Conservation (phyloP, 306 rosid genomes). For the Quillaja saponaria region DNA sequence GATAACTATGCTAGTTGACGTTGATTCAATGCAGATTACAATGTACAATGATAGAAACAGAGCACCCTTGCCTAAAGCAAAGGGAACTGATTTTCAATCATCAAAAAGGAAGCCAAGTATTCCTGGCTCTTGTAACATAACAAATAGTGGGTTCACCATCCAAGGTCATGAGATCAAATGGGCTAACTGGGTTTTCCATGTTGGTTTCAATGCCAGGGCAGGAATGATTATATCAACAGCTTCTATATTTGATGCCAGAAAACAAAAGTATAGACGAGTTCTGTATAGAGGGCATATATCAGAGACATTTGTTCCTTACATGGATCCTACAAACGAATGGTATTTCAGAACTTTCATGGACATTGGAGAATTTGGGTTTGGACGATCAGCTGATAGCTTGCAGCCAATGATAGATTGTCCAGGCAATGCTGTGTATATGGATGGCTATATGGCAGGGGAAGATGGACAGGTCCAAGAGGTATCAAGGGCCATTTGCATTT, state of each 20-base stretch:
- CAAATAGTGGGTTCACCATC: constrained; percentile 45
- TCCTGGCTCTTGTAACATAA: constrained; percentile 30
- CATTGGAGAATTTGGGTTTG: constrained; percentile 82
- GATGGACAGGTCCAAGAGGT: constrained; percentile 65
- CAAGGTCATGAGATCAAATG: constrained; percentile 62
- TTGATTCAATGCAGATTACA: constrained; percentile 66
- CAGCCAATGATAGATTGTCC: constrained; percentile 78
- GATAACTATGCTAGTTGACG: constrained; percentile 55
- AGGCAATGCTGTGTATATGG: constrained; percentile 56
- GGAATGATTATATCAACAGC: constrained; percentile 78
- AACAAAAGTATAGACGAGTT: constrained; percentile 50
- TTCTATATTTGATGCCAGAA: constrained; percentile 59
- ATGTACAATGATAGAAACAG: constrained; percentile 55
- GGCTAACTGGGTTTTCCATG: constrained; percentile 77
- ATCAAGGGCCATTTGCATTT: constrained; percentile 69
- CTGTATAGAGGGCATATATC: constrained; percentile 88
- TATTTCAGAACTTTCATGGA: constrained; percentile 89
- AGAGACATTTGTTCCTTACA: constrained; percentile 83
- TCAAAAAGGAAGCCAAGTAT: constrained; percentile 22
- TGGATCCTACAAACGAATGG: constrained; percentile 84
- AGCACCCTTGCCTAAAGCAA: constrained; percentile 71
- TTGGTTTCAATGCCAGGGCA: constrained; percentile 80
- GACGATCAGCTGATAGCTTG: constrained; percentile 68
- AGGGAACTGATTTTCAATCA: constrained; percentile 63
- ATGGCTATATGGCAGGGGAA: constrained; percentile 72